phyloP scores from a whole-genome alignment of 2,329 filamentous ascomycete species.

The Pseudovirgaria hyperparasitica region DNA sequence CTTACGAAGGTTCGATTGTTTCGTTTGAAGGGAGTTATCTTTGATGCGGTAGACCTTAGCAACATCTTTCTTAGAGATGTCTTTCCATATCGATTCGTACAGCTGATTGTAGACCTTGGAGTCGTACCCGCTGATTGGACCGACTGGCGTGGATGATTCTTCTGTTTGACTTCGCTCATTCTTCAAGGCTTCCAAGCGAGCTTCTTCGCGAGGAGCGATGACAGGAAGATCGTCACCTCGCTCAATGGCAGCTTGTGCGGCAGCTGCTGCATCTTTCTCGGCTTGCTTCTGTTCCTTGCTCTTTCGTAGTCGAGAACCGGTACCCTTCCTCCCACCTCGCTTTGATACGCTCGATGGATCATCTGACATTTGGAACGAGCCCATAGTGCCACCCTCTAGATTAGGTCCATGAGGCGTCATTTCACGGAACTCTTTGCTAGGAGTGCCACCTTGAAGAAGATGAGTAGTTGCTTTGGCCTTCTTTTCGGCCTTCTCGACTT shows the following conservation, averaged over 20 bases:
- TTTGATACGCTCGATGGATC: conserved; percentile 32
- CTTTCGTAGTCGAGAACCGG: conserved; percentile 64
- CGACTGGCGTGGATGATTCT: conserved; percentile 28
- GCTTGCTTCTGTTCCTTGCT: conserved; percentile 64
- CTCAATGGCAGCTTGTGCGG: conserved; percentile 73
- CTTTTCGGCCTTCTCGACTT: conserved; percentile 81
- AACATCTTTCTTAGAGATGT: conserved; percentile 85
- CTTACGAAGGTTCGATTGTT: conserved; percentile 93
- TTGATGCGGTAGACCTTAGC: conserved; percentile 87
- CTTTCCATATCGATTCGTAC: conserved; percentile 94
- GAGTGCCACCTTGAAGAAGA: conserved; percentile 71
- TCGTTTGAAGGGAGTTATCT: conserved; percentile 70
- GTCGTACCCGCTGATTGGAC: conserved; percentile 51
- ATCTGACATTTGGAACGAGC: conserved; percentile 64
- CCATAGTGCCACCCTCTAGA: conserved; percentile 73
- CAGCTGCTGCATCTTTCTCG: conserved; percentile 66
- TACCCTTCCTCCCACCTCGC: conserved; percentile 39
- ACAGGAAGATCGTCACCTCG: conserved; percentile 60
- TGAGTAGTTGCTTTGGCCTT: conserved; percentile 86
- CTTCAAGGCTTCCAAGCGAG: conserved; percentile 30
- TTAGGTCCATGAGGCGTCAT: conserved; percentile 64
- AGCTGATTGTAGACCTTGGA: conserved; percentile 94
- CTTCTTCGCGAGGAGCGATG: conserved; percentile 47
- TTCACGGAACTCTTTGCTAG: conserved; percentile 58
- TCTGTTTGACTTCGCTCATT: conserved; percentile 34